A percentile compares a stretch with the other conserved stretches of the same genome.
phyloP scores from a whole-genome alignment of 1,139 yeast species.

The Taphrina populina region DNA sequence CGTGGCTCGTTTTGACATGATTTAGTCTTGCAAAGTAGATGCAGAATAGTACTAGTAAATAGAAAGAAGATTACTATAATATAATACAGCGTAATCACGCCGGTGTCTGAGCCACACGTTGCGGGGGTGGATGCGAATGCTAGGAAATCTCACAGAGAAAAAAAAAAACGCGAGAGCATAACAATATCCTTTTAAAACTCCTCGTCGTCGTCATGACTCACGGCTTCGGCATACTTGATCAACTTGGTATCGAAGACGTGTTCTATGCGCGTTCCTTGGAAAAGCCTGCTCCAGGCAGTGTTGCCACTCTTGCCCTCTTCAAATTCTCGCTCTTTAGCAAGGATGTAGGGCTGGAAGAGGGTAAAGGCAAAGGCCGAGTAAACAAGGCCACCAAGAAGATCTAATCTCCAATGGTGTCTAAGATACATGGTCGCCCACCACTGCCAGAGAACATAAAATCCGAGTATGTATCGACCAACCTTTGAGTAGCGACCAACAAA shows the following conservation, averaged over 20 bases:
- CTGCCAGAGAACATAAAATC: slow-evolving; percentile 53
- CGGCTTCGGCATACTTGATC: slow-evolving; percentile 7
- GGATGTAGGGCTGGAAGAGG: slow-evolving; percentile 11
- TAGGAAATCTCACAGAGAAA: no score
- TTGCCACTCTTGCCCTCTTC: slow-evolving; percentile 19
- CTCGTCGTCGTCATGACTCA: neutral
- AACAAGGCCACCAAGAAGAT: slow-evolving; percentile 55
- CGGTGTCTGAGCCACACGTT: no score
- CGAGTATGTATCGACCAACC: slow-evolving; percentile 41
- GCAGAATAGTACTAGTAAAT: no score
- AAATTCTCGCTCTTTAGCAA: slow-evolving; percentile 18
- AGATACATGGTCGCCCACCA: slow-evolving; percentile 77
- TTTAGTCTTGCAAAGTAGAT: no score
- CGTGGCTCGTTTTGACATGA: no score
- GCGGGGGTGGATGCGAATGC: no score
- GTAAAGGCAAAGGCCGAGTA: slow-evolving; percentile 53
- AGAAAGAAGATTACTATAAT: no score
- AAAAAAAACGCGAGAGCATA: no score
- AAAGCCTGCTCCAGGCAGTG: slow-evolving; percentile 25
- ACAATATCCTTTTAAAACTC: no score
- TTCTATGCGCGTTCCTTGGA: slow-evolving; percentile 24
- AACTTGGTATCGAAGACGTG: slow-evolving; percentile 17
- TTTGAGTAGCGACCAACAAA: slow-evolving; percentile 49
- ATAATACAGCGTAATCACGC: no score
- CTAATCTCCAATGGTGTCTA: slow-evolving; percentile 70